Evolutionary conservation across 139 green algal genomes (phyloP), one percentile per base, ranked within the genome.

Genomic region (Pseudopediastrum boryanum): DNA sequence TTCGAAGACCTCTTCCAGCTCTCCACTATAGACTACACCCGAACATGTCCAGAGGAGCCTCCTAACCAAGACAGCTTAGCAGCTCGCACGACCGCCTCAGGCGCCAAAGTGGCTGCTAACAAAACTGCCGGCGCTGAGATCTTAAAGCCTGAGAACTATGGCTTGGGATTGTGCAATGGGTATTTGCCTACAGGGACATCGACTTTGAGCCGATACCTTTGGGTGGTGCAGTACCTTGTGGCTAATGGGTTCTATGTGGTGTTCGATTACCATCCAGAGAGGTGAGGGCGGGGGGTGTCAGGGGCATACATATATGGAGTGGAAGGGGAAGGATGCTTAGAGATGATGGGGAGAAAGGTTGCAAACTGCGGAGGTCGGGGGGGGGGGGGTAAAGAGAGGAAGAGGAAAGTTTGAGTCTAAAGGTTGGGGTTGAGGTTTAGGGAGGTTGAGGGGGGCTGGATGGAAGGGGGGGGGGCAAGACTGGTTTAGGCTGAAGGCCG

Each of bases 191-290:
- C 52, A 21, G 19, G 38, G 19, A 39, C 31, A 51, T 58, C 27
- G 12, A 62, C 44, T 38, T 29, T 78, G n/a, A 62, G 25, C 35
- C 38, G 52, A 4, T 78, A 56, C 52, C 35, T 78, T 2, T 78
- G 71, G 71, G 41, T 43, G 42, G 71, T 78, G 21, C 51, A 78
- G 23, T 68, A 68, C 52, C 67, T 78, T 21, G 52, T 56, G 16
- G 71, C 35, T 0, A 52, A 41, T 7, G 71, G 46, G 31, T 85
- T 91, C 46, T 91, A 91, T 72, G 85, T 91, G 13, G 7, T 89
- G n/a, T 56, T 87, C 13, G 85, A 89, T 58, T 66, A 87, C 64
- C 79, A 87, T 9, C 44, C 44, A 7, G 41, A 21, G 65, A 31
- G 65, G n/a, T 7, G 4, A 5, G 39, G 39, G 6, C 21, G 12